Base-by-base conservation (phyloP, 2,329 filamentous ascomycete species). In the Pezizomycotina sp. region DNA sequence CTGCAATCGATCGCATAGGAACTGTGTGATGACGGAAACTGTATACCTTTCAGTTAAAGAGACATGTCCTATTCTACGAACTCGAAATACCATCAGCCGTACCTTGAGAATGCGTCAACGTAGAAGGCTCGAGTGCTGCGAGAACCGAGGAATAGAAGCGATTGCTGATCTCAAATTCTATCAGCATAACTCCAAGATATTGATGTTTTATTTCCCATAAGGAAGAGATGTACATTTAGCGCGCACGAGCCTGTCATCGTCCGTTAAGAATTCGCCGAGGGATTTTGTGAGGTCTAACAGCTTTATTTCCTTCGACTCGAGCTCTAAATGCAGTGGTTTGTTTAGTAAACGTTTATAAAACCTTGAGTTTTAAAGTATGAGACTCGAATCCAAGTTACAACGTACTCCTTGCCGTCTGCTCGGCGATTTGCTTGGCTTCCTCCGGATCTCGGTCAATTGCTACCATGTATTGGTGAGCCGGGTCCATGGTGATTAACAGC, bases 251-350 rank as follows among this genome's bases (percentile, higher is more conserved):
- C 62, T 60, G 56, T 77, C 70, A 49, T 75, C 70, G 53, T 73
- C 68, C 47, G 74, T 76, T 50, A 77, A 65, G 48, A 75, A 77
- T 53, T 74, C 70, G 13, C 69, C 69, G 20, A 77, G 59, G 27
- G 68, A 70, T 50, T 74, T 68, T 36, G 77, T 67, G 31, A 76
- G 57, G 35, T 66, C 64, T 37, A 77, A 62, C 21, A 77, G 60
- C 48, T 69, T 74, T 34, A 68, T 59, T 48, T 74, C 60, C 47
- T 68, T 71, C 48, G 56, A 61, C 51, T 72, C 65, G 42, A 77
- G 59, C 53, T 65, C 69, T 74, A 32, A 26, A 32, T 14, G 36
- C 29, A 42, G 21, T 24, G 42, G 43, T 39, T 47, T 47, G 34
- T 24, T 21, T 24, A 13, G 12, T 40, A 31, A 42, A 34, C 27